Evolutionary conservation across 805 yeast species (phyloP).

Genomic region (Yamadazyma takamatsuzukensis): DNA sequence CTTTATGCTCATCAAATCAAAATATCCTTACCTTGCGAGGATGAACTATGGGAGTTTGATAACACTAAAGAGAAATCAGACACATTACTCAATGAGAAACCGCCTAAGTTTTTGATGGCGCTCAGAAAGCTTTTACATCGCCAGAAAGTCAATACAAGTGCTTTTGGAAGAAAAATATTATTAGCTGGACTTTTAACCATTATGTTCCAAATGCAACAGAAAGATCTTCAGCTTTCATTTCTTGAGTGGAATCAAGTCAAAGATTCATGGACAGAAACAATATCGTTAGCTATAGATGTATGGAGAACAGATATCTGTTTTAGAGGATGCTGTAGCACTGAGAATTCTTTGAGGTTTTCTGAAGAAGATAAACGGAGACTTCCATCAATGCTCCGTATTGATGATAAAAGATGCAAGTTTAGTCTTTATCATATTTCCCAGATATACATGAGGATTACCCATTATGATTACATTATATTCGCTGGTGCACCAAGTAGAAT

Average conservation of each 20-base stretch:
- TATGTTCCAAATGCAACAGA: slow-evolving; percentile 25
- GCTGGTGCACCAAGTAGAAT: slow-evolving; percentile 31
- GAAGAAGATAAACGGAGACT: slow-evolving; percentile 8
- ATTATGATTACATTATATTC: slow-evolving; percentile 26
- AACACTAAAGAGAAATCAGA: slow-evolving; percentile 13
- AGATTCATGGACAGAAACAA: slow-evolving; percentile 24
- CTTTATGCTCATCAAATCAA: slow-evolving; percentile 27
- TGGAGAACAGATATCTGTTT: slow-evolving; percentile 24
- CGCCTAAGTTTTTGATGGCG: slow-evolving; percentile 23
- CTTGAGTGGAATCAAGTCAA: slow-evolving; percentile 21
- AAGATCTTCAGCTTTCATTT: slow-evolving; percentile 21
- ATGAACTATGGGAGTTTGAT: slow-evolving; percentile 24
- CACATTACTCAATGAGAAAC: slow-evolving; percentile 10
- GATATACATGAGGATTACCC: slow-evolving; percentile 24
- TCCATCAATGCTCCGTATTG: slow-evolving; percentile 17
- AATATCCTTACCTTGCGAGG: slow-evolving; percentile 26
- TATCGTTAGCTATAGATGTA: slow-evolving; percentile 25
- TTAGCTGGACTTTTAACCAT: slow-evolving; percentile 20
- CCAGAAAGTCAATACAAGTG: slow-evolving; percentile 16
- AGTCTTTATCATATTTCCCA: slow-evolving; percentile 26
- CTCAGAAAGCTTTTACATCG: slow-evolving; percentile 19
- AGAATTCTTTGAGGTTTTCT: slow-evolving; percentile 11
- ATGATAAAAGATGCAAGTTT: slow-evolving; percentile 23
- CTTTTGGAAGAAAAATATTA: slow-evolving; percentile 21
- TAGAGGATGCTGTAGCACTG: slow-evolving; percentile 14